These are phyloP conservation scores for Diaporthe sp. DNA, from an alignment of 2,329 filamentous ascomycete genomes.

Conservation along the genomic window DNA sequence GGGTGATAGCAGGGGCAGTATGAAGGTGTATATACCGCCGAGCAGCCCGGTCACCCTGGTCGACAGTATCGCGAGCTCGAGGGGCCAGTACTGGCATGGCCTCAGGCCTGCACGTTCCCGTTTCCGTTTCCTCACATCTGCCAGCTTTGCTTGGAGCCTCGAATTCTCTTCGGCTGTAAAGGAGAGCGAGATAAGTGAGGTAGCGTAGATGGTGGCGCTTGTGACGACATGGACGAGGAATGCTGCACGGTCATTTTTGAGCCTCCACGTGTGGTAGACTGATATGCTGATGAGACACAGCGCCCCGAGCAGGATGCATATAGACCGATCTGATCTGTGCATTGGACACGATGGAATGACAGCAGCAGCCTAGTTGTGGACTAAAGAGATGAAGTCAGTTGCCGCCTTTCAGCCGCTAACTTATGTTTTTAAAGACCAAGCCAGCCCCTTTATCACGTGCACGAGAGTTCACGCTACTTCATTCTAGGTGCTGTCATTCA, in stretches of 20 bases:
- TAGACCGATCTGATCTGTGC: conserved; percentile 2
- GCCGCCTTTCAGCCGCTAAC: too few relatives aligned
- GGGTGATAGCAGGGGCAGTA: conserved; percentile 9
- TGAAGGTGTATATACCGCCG: neutral
- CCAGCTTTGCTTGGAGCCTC: conserved; percentile 1
- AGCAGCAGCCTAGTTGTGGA: neutral
- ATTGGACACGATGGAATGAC: neutral
- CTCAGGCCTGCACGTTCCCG: neutral
- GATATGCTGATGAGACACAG: neutral
- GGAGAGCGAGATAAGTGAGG: conserved; percentile 22
- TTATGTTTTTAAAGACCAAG: too few relatives aligned
- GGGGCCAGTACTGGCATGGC: conserved; percentile 16
- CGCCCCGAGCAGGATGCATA: conserved; percentile 14
- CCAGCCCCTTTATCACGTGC: too few relatives aligned
- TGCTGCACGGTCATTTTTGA: neutral
- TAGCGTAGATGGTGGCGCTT: neutral
- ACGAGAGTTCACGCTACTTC: too few relatives aligned
- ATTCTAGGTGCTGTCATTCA: too few relatives aligned
- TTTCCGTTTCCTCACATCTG: neutral
- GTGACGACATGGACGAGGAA: conserved; percentile 5
- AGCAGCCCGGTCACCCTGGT: conserved; percentile 3
- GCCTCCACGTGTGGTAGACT: neutral
- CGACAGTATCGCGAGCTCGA: neutral
- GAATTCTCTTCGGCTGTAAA: conserved; percentile 2
- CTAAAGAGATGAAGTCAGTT: too few relatives aligned